Percentiles rank a stretch among this genome's conserved stretches.
phyloP scores from a whole-genome alignment of 257 asterid species.

The Solanum habrochaites region DNA sequence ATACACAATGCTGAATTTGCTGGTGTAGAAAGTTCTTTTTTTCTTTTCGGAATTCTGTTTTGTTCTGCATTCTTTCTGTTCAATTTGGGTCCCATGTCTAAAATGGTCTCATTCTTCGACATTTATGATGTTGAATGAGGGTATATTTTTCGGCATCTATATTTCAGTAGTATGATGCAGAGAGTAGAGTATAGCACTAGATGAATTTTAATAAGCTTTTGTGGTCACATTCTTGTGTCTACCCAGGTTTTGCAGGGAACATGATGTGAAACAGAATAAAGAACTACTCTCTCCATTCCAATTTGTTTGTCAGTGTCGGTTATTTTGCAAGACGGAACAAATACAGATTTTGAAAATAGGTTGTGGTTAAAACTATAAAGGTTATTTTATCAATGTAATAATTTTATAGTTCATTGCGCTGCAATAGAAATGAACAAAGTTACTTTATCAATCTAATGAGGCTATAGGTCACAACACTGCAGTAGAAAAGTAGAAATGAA shows the following conservation, averaged over 20 bases:
- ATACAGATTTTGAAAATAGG: neutral
- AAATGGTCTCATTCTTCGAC: conserved; percentile 14
- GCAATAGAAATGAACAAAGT: neutral
- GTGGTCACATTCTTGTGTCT: conserved; percentile 41
- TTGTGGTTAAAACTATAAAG: neutral
- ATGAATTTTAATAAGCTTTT: conserved; percentile 22
- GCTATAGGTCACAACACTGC: neutral
- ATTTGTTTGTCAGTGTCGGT: neutral
- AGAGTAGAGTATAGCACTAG: conserved; percentile 3
- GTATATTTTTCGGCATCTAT: neutral
- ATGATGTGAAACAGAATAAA: conserved; percentile 13
- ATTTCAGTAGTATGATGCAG: neutral
- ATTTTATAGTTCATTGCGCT: neutral
- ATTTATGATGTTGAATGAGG: neutral
- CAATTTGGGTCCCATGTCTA: conserved; percentile 21
- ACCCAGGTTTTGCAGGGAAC: conserved; percentile 28
- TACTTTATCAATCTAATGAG: neutral
- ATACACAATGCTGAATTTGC: conserved; percentile 26
- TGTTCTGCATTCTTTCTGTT: conserved; percentile 13
- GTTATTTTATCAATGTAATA: neutral
- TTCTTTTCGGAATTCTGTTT: conserved; percentile 12
- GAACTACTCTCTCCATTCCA: neutral
- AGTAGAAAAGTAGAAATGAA: neutral
- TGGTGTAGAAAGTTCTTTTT: conserved; percentile 9
- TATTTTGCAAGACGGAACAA: neutral